phyloP scores from a whole-genome alignment of 2,329 filamentous ascomycete genomes.

The Pestalotiopsis sp. region DNA sequence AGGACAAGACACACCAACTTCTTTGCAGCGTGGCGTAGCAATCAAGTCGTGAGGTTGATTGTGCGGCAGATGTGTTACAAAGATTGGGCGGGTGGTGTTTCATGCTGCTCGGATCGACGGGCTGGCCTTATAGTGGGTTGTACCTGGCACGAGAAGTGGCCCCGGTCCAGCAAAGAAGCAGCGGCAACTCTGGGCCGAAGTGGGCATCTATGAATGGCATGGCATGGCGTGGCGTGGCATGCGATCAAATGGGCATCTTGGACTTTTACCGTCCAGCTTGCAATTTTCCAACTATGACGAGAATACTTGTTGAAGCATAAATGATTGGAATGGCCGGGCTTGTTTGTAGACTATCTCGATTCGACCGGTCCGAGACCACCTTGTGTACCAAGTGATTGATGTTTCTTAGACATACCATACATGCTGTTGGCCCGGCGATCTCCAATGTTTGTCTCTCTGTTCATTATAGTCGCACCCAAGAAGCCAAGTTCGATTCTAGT shows the following conservation, averaged over 20 bases:
- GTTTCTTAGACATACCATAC: not conserved
- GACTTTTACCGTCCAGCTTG: no score
- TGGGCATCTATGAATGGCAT: not conserved
- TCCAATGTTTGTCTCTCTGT: not conserved
- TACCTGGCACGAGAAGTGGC: not conserved
- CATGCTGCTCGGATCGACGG: conserved; percentile 14
- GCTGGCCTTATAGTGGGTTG: not conserved
- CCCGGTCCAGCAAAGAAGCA: not conserved
- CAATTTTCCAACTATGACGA: no score
- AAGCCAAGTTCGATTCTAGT: no score
- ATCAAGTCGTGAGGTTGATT: not conserved
- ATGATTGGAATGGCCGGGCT: no score
- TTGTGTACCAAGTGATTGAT: not conserved
- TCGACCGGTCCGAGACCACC: not conserved
- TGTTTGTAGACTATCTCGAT: no score
- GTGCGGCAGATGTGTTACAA: conserved; percentile 28
- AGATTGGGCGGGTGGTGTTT: conserved; percentile 19
- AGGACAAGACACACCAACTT: not conserved
- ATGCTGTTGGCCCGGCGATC: not conserved
- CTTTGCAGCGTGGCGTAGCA: conserved; percentile 13
- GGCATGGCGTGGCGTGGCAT: no score
- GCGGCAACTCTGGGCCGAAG: conserved; percentile 1
- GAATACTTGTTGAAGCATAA: no score
- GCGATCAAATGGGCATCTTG: no score
- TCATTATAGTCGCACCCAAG: not conserved